Conservation (phyloP, 805 yeast genomes). For the Starmerella roubikii region DNA sequence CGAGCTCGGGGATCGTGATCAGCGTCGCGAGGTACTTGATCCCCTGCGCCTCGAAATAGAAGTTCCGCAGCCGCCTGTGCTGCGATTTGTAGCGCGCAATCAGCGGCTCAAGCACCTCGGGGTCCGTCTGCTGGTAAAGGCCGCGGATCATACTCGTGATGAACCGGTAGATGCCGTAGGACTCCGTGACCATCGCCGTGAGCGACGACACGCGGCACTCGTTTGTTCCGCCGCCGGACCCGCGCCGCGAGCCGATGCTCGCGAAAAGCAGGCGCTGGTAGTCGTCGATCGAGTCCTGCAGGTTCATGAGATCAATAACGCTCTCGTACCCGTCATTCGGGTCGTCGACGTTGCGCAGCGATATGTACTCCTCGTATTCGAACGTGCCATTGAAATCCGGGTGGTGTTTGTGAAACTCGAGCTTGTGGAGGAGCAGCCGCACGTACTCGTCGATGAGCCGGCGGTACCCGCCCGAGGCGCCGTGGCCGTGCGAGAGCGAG, state of each 20-base stretch:
- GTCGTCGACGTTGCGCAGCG: slow-evolving; percentile 73
- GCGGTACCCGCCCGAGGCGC: slow-evolving; percentile 36
- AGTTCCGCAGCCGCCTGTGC: slow-evolving; percentile 56
- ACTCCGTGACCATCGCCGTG: slow-evolving; percentile 80
- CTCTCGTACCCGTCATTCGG: slow-evolving; percentile 94
- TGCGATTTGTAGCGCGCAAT: slow-evolving; percentile 59
- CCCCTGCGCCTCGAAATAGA: slow-evolving; percentile 80
- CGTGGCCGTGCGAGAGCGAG: slow-evolving; percentile 40
- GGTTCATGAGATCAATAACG: slow-evolving; percentile 65
- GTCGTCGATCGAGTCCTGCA: slow-evolving; percentile 74
- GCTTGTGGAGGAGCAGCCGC: slow-evolving; percentile 51
- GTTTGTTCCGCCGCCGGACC: slow-evolving; percentile 23
- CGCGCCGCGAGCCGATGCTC: slow-evolving; percentile 32
- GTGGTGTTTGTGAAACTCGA: slow-evolving; percentile 71
- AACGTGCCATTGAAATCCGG: slow-evolving; percentile 89
- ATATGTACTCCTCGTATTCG: slow-evolving; percentile 89
- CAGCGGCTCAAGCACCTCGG: slow-evolving; percentile 64
- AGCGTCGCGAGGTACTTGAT: slow-evolving; percentile 68
- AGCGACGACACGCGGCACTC: slow-evolving; percentile 78
- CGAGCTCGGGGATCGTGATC: slow-evolving; percentile 62
- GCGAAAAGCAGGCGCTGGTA: slow-evolving; percentile 67
- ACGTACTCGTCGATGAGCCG: slow-evolving; percentile 67
- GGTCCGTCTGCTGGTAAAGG: slow-evolving; percentile 57
- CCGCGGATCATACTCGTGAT: slow-evolving; percentile 84
- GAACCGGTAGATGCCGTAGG: slow-evolving; percentile 86